A percentile compares a stretch with the other conserved stretches of the same genome.
These are phyloP conservation scores for Cicer judaicum DNA, from an alignment of 306 rosid species.

Conservation along the genomic window DNA sequence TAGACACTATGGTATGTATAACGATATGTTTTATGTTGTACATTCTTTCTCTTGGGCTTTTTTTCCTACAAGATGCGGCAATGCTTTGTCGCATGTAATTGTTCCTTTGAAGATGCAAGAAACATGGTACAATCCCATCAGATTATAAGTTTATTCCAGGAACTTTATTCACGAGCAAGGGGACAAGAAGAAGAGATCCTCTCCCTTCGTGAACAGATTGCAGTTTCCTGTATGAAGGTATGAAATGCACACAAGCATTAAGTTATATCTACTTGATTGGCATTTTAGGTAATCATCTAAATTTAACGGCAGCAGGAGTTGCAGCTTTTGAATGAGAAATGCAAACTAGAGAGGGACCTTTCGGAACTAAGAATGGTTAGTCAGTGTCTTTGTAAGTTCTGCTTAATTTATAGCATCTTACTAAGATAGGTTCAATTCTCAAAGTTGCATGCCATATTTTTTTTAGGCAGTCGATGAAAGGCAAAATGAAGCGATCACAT, in stretches of 20 bases:
- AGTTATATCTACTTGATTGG: slow-evolving; percentile 28
- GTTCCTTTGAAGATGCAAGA: slow-evolving; percentile 36
- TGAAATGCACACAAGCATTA: slow-evolving; percentile 21
- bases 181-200: slow-evolving; percentile 81
- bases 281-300: slow-evolving; percentile 35
- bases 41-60: background rate
- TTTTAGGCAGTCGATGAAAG: slow-evolving; percentile 84
- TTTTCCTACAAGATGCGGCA: background rate
- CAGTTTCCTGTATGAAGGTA: slow-evolving; percentile 81
- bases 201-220: slow-evolving; percentile 80
- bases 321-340: slow-evolving; percentile 79
- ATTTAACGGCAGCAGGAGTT: slow-evolving; percentile 68
- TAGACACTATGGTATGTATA: slow-evolving; percentile 67
- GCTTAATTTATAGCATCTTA: slow-evolving; percentile 33
- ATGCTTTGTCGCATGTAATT: slow-evolving; percentile 20
- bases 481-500: slow-evolving; percentile 77
- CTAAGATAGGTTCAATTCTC: slow-evolving; percentile 31
- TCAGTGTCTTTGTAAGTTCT: slow-evolving; percentile 43
- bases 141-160: slow-evolving; percentile 58
- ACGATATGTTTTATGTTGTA: slow-evolving; percentile 21
- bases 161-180: slow-evolving; percentile 69
- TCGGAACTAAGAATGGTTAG: slow-evolving; percentile 91
- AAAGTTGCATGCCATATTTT: slow-evolving; percentile 18
- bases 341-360: slow-evolving; percentile 78
- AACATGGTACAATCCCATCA: slow-evolving; percentile 39